A percentile compares a stretch with the other conserved stretches of the same genome.
Conservation (phyloP, 352 stramenopile species). For the Globisporangium heterothallicum region DNA sequence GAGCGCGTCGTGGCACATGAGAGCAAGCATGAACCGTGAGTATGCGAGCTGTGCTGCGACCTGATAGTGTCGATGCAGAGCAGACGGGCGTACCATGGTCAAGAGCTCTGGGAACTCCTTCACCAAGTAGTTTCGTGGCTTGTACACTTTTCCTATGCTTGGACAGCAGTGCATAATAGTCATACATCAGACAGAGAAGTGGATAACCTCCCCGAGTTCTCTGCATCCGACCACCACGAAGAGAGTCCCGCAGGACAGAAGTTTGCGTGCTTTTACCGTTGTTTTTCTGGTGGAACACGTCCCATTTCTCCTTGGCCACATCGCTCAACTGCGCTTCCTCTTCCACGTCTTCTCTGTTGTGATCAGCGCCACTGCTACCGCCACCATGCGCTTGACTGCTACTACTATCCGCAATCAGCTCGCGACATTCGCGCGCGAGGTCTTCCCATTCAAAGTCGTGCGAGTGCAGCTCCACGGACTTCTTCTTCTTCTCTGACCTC, state of each 20-base stretch:
- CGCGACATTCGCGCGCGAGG: conserved; percentile 40
- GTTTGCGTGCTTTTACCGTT: no score
- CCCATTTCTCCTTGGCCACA: conserved; percentile 65
- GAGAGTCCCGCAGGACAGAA: no score
- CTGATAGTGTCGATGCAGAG: no score
- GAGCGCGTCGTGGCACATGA: neutral
- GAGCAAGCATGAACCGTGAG: neutral
- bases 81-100: conserved; percentile 14
- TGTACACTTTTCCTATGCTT: conserved; percentile 78
- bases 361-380: neutral
- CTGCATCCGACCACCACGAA: no score
- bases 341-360: neutral
- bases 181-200: no score
- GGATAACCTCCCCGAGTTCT: no score
- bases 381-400: conserved; percentile 7
- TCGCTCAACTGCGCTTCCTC: conserved; percentile 27
- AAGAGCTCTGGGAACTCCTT: conserved; percentile 80
- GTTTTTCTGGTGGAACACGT: conserved; percentile 74
- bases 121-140: conserved; percentile 75
- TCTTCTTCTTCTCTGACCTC: no score
- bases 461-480: conserved; percentile 59
- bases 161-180: neutral
- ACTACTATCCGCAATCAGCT: conserved; percentile 9
- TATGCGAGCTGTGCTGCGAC: neutral
- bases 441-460: conserved; percentile 78